These are phyloP conservation scores for Leptoxyphium fumago DNA, from an alignment of 2,329 filamentous ascomycete genomes.

Conservation along the genomic window DNA sequence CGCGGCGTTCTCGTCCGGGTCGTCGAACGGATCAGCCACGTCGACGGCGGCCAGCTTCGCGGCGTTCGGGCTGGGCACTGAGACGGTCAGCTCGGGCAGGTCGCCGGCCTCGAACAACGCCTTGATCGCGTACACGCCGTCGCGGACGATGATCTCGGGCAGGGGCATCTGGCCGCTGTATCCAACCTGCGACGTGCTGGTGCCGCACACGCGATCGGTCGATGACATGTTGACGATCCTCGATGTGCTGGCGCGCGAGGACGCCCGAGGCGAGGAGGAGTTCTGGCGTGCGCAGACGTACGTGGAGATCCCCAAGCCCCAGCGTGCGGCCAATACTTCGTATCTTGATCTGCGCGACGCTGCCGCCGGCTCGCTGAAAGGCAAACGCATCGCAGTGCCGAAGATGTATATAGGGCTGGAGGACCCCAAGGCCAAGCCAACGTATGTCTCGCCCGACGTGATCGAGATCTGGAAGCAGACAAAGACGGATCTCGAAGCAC, in stretches of 20 bases:
- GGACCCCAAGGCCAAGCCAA: constrained; percentile 19
- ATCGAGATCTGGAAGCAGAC: constrained; percentile 23
- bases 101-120: constrained; percentile 43
- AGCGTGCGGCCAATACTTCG: constrained; percentile 18
- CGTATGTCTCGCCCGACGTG: constrained; percentile 24
- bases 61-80: constrained; percentile 39
- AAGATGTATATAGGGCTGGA: constrained; percentile 35
- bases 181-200: constrained; percentile 40
- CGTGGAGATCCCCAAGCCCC: constrained; percentile 25
- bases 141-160: constrained; percentile 35
- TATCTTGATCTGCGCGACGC: constrained; percentile 21
- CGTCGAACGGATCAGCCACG: constrained; percentile 41
- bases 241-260: constrained; percentile 32
- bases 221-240: constrained; percentile 36
- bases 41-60: constrained; percentile 37
- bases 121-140: constrained; percentile 42
- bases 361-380: constrained; percentile 21
- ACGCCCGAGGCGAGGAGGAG: constrained; percentile 30
- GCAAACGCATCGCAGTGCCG: constrained; percentile 35
- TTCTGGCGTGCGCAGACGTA: constrained; percentile 41
- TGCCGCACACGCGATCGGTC: constrained; percentile 38
- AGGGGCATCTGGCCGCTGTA: constrained; percentile 42
- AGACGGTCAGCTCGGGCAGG: constrained; percentile 42
- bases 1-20: constrained; percentile 42
- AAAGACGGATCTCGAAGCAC: constrained; percentile 21